Evolutionary conservation across 208 protist species (phyloP).

Genomic region (Herpetomonas tarakana): DNA sequence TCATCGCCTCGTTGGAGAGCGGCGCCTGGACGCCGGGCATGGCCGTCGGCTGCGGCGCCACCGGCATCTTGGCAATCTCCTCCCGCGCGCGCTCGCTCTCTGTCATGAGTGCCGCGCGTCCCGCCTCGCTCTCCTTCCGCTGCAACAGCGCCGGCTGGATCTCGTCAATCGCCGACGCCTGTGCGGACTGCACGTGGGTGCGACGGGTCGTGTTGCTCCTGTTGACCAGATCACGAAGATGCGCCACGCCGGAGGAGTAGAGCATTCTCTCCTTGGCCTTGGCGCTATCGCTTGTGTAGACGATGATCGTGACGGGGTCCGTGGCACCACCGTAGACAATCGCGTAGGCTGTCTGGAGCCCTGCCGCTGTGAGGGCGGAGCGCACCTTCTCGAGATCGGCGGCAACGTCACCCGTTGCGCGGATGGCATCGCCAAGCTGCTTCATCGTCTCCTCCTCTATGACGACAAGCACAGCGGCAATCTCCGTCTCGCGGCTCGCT

Average conservation of each 20-base stretch:
- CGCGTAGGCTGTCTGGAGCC: slow-evolving; percentile 35
- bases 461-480: slow-evolving; percentile 37
- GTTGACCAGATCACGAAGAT: slow-evolving; percentile 27
- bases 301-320: slow-evolving; percentile 28
- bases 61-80: slow-evolving; percentile 55
- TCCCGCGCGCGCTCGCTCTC: slow-evolving; percentile 51
- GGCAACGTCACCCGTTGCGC: slow-evolving; percentile 20
- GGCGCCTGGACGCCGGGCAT: slow-evolving; percentile 60
- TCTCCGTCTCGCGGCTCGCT: slow-evolving; percentile 17
- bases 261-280: slow-evolving; percentile 63
- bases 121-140: slow-evolving; percentile 20
- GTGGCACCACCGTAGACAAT: slow-evolving; percentile 33
- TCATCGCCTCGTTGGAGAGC: slow-evolving; percentile 28
- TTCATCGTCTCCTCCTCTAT: slow-evolving; percentile 50
- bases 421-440: slow-evolving; percentile 30
- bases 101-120: slow-evolving; percentile 62
- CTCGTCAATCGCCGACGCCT: slow-evolving; percentile 29
- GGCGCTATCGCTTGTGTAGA: slow-evolving; percentile 45
- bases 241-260: slow-evolving; percentile 42
- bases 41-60: slow-evolving; percentile 48
- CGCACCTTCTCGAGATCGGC: slow-evolving; percentile 34
- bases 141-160: slow-evolving; percentile 42
- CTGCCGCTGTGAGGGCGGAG: slow-evolving; percentile 16
- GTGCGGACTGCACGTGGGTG: slow-evolving; percentile 8
- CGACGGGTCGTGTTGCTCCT: slow-evolving; percentile 8